Conservation (phyloP, 768 basidiomycete species). For the Tylopilus rubrobrunneus region DNA sequence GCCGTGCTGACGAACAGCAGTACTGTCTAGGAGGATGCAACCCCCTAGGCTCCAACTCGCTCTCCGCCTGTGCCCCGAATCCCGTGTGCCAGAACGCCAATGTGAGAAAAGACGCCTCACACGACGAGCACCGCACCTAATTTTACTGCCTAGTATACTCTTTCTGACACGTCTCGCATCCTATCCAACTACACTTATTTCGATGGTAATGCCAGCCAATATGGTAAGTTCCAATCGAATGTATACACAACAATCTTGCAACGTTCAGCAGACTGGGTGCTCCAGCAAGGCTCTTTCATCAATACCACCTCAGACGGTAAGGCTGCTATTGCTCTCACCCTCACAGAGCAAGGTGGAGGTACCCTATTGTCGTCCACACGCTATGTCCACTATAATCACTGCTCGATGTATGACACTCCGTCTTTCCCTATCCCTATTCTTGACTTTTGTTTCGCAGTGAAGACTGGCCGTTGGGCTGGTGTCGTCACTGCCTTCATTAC, state of each 20-base stretch:
- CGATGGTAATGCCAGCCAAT: constrained; percentile 69
- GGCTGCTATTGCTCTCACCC: constrained; percentile 62
- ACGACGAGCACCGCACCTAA: background rate
- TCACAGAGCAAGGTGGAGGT: constrained; percentile 70
- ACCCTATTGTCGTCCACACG: constrained; percentile 76
- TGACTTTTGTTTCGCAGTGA: constrained; percentile 43
- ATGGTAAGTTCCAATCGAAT: constrained; percentile 40
- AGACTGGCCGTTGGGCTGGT: constrained; percentile 75
- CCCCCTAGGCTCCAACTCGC: constrained; percentile 60
- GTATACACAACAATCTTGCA: background rate
- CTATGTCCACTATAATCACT: constrained; percentile 83
- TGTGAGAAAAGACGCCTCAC: constrained; percentile 33
- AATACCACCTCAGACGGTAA: constrained; percentile 54
- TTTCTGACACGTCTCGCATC: constrained; percentile 63
- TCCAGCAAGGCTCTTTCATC: constrained; percentile 64
- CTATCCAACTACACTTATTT: constrained; percentile 62
- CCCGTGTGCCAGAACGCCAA: constrained; percentile 66
- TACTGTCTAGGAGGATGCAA: constrained; percentile 89
- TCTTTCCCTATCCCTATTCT: background rate
- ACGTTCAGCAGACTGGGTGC: constrained; percentile 54
- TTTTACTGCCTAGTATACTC: constrained; percentile 44
- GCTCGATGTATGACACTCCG: constrained; percentile 42
- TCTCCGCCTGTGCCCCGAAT: constrained; percentile 64
- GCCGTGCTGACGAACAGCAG: constrained; percentile 32
- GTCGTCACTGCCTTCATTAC: constrained; percentile 84